Evolutionary conservation across 768 basidiomycete genomes (phyloP), one percentile per base, ranked within the genome.

Genomic region (Amylocystis lapponica): DNA sequence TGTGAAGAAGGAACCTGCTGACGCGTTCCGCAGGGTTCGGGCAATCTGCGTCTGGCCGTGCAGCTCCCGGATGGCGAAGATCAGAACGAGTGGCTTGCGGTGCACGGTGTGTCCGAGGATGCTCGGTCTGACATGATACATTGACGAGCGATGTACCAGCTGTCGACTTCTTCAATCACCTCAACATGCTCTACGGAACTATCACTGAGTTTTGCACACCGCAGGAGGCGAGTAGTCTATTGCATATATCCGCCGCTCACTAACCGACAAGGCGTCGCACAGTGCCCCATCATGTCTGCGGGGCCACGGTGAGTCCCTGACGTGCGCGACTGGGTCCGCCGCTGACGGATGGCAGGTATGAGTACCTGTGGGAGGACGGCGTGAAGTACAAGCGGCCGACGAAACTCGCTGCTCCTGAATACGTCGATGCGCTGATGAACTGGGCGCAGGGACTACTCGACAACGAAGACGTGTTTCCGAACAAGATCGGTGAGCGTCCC

Each of bases 161-260:
- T 23, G 95, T 98, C 47, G 96, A 99, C 64, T 99, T 99, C 69
- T 99, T 98, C 75, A 99, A 98, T 60, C 96, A 99, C 60, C 67
- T 99, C 51, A 99, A 99, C 63, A 99, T 99, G 96, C 71, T 99
- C 16, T 99, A 98, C 57, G 96, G 95, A 10, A 96, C 93, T 9
- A 82, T 99, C 19, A 96, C 96, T 2, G 96, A 99, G 66, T 98
- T 98, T 60, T 99, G 96, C 64, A 97, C 89, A 14, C 76, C 84
- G 9, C 81, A 93, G 59, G 92, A 96, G 76, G 93, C 87, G 57
- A 54, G 74, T 60, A 26, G 43, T 6, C 21, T 10, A 11, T 41
- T 19, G 22, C 14, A 29, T n/a, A n/a, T n/a, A 11, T 16, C 16
- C 26, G 26, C 13, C 34, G 2, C 12, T 9, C 31, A 33, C 12